Conservation (phyloP, 192 early-diverging fungal species). For the Coemansia pectinata region DNA sequence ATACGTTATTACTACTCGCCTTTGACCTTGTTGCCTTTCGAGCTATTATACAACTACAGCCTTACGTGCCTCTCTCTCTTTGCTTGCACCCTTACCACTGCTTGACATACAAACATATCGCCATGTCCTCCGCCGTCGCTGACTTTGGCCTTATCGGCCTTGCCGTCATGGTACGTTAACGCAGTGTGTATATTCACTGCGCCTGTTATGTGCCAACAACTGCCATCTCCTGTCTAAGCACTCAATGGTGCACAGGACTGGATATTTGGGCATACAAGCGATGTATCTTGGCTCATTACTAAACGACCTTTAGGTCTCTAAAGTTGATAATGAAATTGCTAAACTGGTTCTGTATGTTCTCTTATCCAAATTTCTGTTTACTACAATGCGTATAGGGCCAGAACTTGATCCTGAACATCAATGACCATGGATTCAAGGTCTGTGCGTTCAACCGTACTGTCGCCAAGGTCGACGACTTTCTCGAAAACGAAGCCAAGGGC, state of each 20-base stretch:
- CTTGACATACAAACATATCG: not conserved
- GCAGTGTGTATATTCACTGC: not conserved
- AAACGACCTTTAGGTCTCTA: not conserved
- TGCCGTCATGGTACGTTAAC: constrained; percentile 92
- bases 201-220: not conserved
- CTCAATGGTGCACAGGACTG: not conserved
- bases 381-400: constrained; percentile 71
- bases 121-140: constrained; percentile 57
- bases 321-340: not conserved
- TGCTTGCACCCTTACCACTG: not conserved
- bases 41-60: not conserved
- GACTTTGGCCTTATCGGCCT: constrained; percentile 99
- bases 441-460: constrained; percentile 97
- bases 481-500: constrained; percentile 96
- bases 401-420: constrained; percentile 98
- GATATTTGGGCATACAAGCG: not conserved
- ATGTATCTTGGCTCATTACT: not conserved
- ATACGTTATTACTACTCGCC: constrained; percentile 3
- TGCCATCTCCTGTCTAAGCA: not conserved
- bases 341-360: not conserved
- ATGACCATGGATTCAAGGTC: constrained; percentile 93
- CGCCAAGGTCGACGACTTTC: constrained; percentile 92
- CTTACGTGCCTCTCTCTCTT: not conserved
- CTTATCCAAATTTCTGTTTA: not conserved
- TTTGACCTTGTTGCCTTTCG: not conserved